Evolutionary conservation across 2,329 filamentous ascomycete species (phyloP), one percentile per base, ranked within the genome.

Genomic region (Pyricularia pennisetigena): DNA sequence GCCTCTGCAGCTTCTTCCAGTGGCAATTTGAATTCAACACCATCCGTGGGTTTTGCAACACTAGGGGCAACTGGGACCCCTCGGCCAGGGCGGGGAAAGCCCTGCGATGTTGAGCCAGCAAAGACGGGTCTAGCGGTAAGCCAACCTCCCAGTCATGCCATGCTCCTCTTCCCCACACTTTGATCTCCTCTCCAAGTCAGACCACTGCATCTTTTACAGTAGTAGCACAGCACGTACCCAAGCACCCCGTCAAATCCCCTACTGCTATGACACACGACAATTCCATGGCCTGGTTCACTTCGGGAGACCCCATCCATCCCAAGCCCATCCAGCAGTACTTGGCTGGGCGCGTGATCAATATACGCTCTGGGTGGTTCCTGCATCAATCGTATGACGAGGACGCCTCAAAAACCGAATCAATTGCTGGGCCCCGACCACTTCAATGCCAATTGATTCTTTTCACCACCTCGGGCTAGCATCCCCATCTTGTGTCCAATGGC

Each of bases 11-110:
- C 32, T 35, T 26, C 64, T 26, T 49, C 30, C n/a, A 35, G 32
- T 66, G 30, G 65, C 24, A 28, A 24, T 23, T 69, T 70, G 59
- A 71, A 70, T 70, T 72, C 73, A 1, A 49, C 69, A 8, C 59
- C 69, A 3, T 29, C 35, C 14, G 54, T 5, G 41, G 65, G 14
- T 6, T 59, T 62, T 32, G 20, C 64, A 28, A 26, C 32, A 28
- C 28, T 54, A 57, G 59, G 49, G 12, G 54, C 64, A 62, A 24
- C 16, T 65, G 61, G 20, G 49, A 32, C 66, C 57, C 57, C 66
- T 30, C 65, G 9, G 28, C 23, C 6, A 26, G 35, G 30, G 66
- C 66, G 57, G 66, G 66, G 66, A n/a, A 67, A 61, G 57, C 66
- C 66, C 57, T 67, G 66, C 57, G 66, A 49, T 29, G 65, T 67